phyloP scores from a whole-genome alignment of 1,284 basidiomycete genomes.

The Bjerkandera adusta region DNA sequence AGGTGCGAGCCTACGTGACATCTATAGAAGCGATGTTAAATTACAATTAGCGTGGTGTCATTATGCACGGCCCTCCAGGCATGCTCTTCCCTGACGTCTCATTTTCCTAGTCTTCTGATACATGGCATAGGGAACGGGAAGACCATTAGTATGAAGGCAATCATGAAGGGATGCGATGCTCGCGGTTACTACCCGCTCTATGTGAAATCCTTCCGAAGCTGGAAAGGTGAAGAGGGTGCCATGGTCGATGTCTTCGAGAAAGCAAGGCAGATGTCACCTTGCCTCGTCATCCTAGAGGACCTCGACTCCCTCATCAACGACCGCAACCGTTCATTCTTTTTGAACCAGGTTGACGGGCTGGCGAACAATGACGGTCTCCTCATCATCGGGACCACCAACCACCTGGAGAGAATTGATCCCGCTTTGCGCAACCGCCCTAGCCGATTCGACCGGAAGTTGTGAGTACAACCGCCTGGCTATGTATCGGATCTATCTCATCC shows the following conservation, averaged over 20 bases:
- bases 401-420: constrained; percentile 76
- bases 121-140: constrained; percentile 69
- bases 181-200: constrained; percentile 69
- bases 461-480: constrained; percentile 27
- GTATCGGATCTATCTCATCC: not conserved
- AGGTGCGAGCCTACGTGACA: constrained; percentile 44
- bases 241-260: constrained; percentile 66
- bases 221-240: constrained; percentile 61
- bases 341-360: constrained; percentile 79
- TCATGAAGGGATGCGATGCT: constrained; percentile 65
- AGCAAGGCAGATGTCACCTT: constrained; percentile 67
- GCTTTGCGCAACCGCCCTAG: constrained; percentile 75
- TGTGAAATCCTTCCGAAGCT: constrained; percentile 71
- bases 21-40: not conserved
- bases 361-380: constrained; percentile 76
- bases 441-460: constrained; percentile 85
- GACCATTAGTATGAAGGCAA: constrained; percentile 76
- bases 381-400: constrained; percentile 81
- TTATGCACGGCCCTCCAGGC: constrained; percentile 75
- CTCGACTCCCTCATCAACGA: constrained; percentile 79
- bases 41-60: constrained; percentile 59
- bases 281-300: constrained; percentile 78
- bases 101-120: too few relatives aligned
- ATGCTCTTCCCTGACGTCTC: constrained; percentile 20
- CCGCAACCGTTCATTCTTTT: constrained; percentile 77